Percentiles rank a stretch among this genome's conserved stretches.
Evolutionary conservation across 352 stramenopile species (phyloP).

Genomic region (Globisporangium canariense): DNA sequence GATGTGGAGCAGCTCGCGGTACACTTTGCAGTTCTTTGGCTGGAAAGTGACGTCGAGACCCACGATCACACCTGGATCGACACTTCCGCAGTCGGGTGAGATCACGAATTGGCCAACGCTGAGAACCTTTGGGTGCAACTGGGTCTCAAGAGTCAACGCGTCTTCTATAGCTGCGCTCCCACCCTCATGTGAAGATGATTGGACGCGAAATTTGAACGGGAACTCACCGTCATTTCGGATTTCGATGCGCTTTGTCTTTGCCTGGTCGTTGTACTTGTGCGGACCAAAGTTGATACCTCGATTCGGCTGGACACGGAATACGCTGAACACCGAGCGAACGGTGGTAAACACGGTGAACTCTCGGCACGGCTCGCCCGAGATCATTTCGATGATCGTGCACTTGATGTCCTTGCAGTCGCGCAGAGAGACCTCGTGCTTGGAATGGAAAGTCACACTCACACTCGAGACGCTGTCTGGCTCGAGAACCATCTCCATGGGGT

Average conservation of each 20-base stretch:
- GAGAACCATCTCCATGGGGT: constrained; percentile 75
- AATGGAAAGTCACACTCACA: constrained; percentile 81
- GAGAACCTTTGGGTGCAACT: constrained; percentile 33
- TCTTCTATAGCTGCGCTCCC: constrained; percentile 5
- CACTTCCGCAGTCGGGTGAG: constrained; percentile 59
- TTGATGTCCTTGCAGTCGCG: constrained; percentile 92
- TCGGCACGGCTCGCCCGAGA: constrained; percentile 86
- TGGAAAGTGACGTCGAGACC: constrained; percentile 80
- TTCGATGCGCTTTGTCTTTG: constrained; percentile 78
- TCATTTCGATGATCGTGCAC: constrained; percentile 91
- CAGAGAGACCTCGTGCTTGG: constrained; percentile 75
- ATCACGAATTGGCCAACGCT: constrained; percentile 80
- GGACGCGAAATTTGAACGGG: constrained; percentile 86
- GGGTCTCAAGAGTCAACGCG: constrained; percentile 36
- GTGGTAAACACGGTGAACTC: constrained; percentile 86
- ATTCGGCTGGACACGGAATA: constrained; percentile 85
- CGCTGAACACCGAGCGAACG: constrained; percentile 79
- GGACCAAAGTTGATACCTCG: constrained; percentile 92
- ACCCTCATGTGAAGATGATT: constrained; percentile 2
- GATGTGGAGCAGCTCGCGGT: constrained; percentile 66
- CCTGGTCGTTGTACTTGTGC: constrained; percentile 84
- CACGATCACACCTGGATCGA: constrained; percentile 83
- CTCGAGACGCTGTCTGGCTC: constrained; percentile 59
- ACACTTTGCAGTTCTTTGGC: constrained; percentile 67
- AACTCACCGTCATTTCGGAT: constrained; percentile 94